Evolutionary conservation across 2,329 filamentous ascomycete genomes (phyloP), one percentile per base, ranked within the genome.

Genomic region (Talaromyces atroroseus): DNA sequence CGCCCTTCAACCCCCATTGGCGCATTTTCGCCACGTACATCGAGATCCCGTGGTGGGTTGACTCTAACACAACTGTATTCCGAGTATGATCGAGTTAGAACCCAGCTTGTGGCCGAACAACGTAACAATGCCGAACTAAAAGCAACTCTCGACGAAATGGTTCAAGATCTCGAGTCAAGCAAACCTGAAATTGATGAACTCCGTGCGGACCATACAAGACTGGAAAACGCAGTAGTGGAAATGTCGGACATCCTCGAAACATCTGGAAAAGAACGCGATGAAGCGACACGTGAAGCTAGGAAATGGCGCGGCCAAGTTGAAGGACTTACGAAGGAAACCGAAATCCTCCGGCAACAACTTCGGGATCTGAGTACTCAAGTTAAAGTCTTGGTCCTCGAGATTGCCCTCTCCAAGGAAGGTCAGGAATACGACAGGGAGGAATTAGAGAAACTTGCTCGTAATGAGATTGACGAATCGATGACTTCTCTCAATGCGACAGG

Each of bases 351-450:
- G 52, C 89, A 91, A 62, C 91, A 96, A 69, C 79, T 97, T 8
- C 88, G 92, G 34, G 94, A 97, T 70, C 81, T 95, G 20, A 91
- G 91, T 65, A 86, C 88, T 1, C 92, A 99, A 71, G 84, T 96
- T 61, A 95, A 95, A 70, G 86, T 95, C 67, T 81, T 99, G 5
- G 81, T 96, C 4, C 89, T 95, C 71, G 92, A 96, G 71, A 81
- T 91, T 57, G 87, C 95, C 65, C 85, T 89, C 20, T 58, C 71
- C 56, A 84, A 86, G 54, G 89, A 96, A 65, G 88, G 89, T 70
- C 92, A 92, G 23, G 85, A 87, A 0, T 86, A 90, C 59, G 89
- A 96, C 63, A 83, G 84, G 21, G 78, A 84, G 48, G 87, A 90
- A 58, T 80, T 96, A 38, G 85, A 95, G 69, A 86, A 87, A 61